Base-by-base conservation (phyloP, 1,139 yeast species). In the Kodamaea arcana region DNA sequence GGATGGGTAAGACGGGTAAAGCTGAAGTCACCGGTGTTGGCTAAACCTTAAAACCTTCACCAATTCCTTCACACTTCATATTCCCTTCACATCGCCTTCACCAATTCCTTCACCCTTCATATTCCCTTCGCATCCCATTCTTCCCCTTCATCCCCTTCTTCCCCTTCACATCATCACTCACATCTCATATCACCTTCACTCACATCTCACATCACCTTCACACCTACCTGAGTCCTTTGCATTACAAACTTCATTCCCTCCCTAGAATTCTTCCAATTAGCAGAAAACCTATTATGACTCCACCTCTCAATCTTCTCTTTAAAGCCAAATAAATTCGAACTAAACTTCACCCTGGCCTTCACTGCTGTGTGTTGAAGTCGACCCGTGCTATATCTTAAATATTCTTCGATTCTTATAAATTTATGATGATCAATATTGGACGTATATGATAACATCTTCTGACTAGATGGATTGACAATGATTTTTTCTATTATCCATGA, bases 401-500 rank as follows among this genome's bases (percentile, higher is more conserved):
- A 75, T 52, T 92, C 97, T 53, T 87, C 95, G 14, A 92, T 84
- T 45, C 82, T 71, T 41, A 92, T 73, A 39, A 90, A 76, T 46
- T 76, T 72, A 2, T 87, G 78, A 57, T 92, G 97, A 56, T 92
- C 97, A 34, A 92, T 62, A 56, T 92, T 92, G 44, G 90, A 74
- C 7, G 90, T 81, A 63, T 86, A 87, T 2, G 95, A 78, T 41
- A 65, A 56, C 74, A 90, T 70, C 9, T 68, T 66, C 43, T 69
- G 62, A 9, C 61, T 53, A 7, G 54, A 48, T 1, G 94, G 90
- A 54, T 92, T 83, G 12, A 90, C 82, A 9, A 83, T 63, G 2
- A 88, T 76, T 46, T 79, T 77, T 56, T 92, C 98, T 36, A 92
- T 73, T 27, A 90, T 80, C 92, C 94, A 87, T 7, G 90, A 72